A percentile compares a stretch with the other conserved stretches of the same genome.
phyloP scores from a whole-genome alignment of 495 filamentous ascomycete species.

The Penicillium antarcticum region DNA sequence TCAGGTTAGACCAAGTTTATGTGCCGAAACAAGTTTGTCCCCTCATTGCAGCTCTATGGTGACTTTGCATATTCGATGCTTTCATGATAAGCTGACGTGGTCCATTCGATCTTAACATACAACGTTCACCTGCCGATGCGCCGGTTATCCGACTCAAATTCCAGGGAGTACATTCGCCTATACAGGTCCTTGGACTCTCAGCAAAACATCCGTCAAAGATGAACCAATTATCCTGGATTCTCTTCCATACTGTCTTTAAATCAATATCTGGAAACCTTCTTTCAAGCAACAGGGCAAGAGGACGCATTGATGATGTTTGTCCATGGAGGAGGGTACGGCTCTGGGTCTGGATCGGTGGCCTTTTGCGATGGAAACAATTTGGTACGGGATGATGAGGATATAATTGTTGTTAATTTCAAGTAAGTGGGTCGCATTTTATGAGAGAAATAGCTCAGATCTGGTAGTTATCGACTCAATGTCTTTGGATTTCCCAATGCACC shows the following conservation, averaged over 20 bases:
- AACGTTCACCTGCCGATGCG: too few species aligned
- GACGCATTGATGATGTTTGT: constrained; percentile 17
- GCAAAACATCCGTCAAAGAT: not conserved
- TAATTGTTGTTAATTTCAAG: constrained; percentile 34
- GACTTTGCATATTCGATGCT: too few species aligned
- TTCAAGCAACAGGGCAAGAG: not conserved
- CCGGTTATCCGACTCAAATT: too few species aligned
- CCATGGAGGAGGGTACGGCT: constrained; percentile 25
- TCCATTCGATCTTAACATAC: too few species aligned
- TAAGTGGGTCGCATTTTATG: not conserved
- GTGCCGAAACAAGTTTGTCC: too few species aligned
- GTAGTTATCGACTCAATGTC: constrained; percentile 31
- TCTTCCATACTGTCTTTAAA: constrained; percentile 42
- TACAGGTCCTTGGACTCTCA: not conserved
- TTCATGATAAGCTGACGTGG: too few species aligned
- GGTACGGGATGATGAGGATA: constrained; percentile 23
- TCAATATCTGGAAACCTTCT: constrained; percentile 48
- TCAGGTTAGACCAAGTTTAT: too few species aligned
- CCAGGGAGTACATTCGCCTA: not conserved
- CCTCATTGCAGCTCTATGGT: too few species aligned
- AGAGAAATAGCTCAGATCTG: not conserved
- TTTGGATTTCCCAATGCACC: constrained; percentile 38
- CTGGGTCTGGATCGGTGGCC: constrained; percentile 28
- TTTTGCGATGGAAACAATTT: constrained; percentile 37
- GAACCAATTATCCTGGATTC: not conserved